phyloP scores from a whole-genome alignment of 2,329 filamentous ascomycete species.

The Neofusicoccum cordaticola region DNA sequence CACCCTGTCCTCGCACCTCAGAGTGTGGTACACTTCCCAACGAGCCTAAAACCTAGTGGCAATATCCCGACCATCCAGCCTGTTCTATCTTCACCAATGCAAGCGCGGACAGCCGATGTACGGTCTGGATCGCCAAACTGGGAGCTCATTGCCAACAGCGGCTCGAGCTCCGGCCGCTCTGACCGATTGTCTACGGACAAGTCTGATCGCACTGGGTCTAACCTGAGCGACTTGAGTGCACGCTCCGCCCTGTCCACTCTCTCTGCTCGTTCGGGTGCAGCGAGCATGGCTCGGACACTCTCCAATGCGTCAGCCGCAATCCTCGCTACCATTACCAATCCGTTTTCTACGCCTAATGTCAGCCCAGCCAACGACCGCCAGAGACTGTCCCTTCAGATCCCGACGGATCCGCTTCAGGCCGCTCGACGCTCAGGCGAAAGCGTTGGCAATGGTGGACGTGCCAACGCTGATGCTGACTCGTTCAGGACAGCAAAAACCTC shows the following conservation, averaged over 20 bases:
- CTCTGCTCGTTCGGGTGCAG: slow-evolving; percentile 41
- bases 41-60: slow-evolving; percentile 3
- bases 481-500: slow-evolving; percentile 52
- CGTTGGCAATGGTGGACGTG: slow-evolving; percentile 34
- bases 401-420: neutral
- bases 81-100: slow-evolving; percentile 24
- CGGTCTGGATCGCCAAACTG: slow-evolving; percentile 12
- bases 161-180: slow-evolving; percentile 18
- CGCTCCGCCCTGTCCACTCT: slow-evolving; percentile 40
- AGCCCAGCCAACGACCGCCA: slow-evolving; percentile 25
- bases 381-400: slow-evolving; percentile 2
- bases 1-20: slow-evolving; percentile 23
- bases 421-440: slow-evolving; percentile 30
- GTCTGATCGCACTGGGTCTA: slow-evolving; percentile 55
- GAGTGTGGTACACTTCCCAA: slow-evolving; percentile 8
- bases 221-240: slow-evolving; percentile 52
- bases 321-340: slow-evolving; percentile 29
- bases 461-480: slow-evolving; percentile 44
- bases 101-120: slow-evolving; percentile 19
- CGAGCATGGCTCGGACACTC: slow-evolving; percentile 43
- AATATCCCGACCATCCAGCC: slow-evolving; percentile 17
- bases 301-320: slow-evolving; percentile 45
- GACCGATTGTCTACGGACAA: slow-evolving; percentile 49
- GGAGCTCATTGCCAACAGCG: neutral
- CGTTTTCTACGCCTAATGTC: slow-evolving; percentile 32